Evolutionary conservation across 345 rosid genomes (phyloP), one percentile per base, ranked within the genome.

Genomic region (Murraya koenigii): DNA sequence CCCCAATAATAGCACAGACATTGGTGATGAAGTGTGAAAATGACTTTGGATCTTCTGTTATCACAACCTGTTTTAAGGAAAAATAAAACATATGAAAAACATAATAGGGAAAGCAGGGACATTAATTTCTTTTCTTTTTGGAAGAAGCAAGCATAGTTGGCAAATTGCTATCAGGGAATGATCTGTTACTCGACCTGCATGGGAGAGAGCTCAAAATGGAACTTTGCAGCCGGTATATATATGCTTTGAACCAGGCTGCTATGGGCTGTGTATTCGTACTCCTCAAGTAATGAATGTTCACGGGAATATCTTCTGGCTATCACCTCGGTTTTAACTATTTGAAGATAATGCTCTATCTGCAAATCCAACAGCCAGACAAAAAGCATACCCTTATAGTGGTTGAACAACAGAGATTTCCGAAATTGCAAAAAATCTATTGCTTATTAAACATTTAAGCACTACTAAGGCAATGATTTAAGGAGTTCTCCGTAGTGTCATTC

Each of bases 311-410:
- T 85, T 81, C 86, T 80, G 11, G 86, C 89, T 55, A 86, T 71
- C 72, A 97, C 96, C 90, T 97, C 98, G 1, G 97, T 91, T 86
- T 97, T 97, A 52, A 97, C 98, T 65, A 93, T 54, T 83, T 94
- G 99, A 78, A 97, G 97, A 82, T 97, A 97, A 84, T 97, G 99
- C 84, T 97, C 99, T 69, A 93, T 91, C 99, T 97, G 97, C 86
- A 83, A 77, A 71, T 23, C 41, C 58, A 71, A 80, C 25, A 30
- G 26, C 55, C 38, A 72, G 55, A 33, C 64, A 58, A 23, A 75
- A 35, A 28, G 26, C 8, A 17, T 35, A 56, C 22, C 20, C 47
- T 35, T 10, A 28, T 15, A 71, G 65, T 74, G 58, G 6, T 11
- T 1, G 9, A 25, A 58, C 8, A n/a, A 47, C 11, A 62, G 22